Conservation (phyloP, 441 rosid genomes). For the Rhodomyrtus psidioides region DNA sequence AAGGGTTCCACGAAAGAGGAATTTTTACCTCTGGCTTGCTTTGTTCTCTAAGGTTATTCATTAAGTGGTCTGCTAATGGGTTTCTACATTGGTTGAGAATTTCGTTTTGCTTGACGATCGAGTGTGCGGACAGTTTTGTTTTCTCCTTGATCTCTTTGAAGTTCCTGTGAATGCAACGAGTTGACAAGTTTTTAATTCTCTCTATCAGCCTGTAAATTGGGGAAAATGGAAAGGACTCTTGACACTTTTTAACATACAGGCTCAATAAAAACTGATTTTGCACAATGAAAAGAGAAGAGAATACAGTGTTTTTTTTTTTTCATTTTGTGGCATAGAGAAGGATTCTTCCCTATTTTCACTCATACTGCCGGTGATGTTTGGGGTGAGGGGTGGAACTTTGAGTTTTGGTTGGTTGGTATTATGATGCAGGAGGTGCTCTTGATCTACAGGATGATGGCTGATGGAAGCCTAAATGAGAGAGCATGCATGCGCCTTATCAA, state of each 20-base stretch:
- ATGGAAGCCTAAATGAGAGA: not conserved
- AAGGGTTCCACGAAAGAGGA: not conserved
- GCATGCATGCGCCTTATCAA: conserved; percentile 8
- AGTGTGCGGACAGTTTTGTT: not conserved
- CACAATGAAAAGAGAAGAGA: not conserved
- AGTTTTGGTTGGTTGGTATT: not conserved
- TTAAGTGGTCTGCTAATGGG: not conserved
- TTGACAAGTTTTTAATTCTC: no score
- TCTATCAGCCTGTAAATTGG: no score
- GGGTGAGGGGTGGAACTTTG: not conserved
- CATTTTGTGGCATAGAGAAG: not conserved
- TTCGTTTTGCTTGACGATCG: not conserved
- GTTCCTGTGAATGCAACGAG: not conserved
- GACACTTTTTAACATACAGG: not conserved
- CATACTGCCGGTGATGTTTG: not conserved
- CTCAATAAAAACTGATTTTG: not conserved
- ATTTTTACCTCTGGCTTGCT: not conserved
- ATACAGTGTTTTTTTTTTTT: not conserved
- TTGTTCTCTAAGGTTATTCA: not conserved
- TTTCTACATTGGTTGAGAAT: not conserved
- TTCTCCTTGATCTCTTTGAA: not conserved
- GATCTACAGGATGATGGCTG: not conserved
- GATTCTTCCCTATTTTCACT: not conserved
- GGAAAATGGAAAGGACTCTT: no score
- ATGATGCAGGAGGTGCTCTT: not conserved